phyloP scores from a whole-genome alignment of 179 eudicot genomes.

The Corrigiola litoralis region DNA sequence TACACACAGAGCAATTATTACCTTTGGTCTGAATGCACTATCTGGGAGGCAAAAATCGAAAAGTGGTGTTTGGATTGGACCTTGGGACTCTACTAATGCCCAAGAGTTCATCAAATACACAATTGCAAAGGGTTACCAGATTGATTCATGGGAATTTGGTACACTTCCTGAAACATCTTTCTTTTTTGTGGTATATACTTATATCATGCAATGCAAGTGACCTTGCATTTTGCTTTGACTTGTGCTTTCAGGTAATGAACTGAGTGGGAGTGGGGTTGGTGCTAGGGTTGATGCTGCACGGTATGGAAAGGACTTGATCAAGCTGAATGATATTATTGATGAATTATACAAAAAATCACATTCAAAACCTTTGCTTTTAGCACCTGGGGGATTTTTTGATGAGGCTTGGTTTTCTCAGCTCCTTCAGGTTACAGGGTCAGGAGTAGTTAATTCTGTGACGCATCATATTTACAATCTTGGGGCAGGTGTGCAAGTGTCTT shows the following conservation, averaged over 20 bases:
- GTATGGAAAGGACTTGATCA: constrained; percentile 66
- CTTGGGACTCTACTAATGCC: constrained; percentile 78
- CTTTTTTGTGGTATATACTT: constrained; percentile 1
- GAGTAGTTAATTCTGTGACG: constrained; percentile 54
- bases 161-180: constrained; percentile 11
- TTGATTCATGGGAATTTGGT: constrained; percentile 98
- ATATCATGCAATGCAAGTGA: not conserved
- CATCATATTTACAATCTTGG: constrained; percentile 92
- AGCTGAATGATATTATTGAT: constrained; percentile 46
- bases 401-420: constrained; percentile 66
- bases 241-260: constrained; percentile 67
- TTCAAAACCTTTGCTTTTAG: constrained; percentile 59
- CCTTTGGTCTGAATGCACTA: constrained; percentile 91
- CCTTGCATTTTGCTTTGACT: not conserved
- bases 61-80: constrained; percentile 51
- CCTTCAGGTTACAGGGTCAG: constrained; percentile 62
- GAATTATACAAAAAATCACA: constrained; percentile 38
- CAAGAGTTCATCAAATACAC: constrained; percentile 73
- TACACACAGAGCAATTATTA: constrained; percentile 55
- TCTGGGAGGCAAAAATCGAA: constrained; percentile 54
- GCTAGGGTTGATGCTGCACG: constrained; percentile 67
- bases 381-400: constrained; percentile 91
- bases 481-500: constrained; percentile 52
- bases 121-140: constrained; percentile 65
- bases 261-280: constrained; percentile 72